Conservation (phyloP, 805 yeast genomes). For the Maudiozyma serrabonitensis region DNA sequence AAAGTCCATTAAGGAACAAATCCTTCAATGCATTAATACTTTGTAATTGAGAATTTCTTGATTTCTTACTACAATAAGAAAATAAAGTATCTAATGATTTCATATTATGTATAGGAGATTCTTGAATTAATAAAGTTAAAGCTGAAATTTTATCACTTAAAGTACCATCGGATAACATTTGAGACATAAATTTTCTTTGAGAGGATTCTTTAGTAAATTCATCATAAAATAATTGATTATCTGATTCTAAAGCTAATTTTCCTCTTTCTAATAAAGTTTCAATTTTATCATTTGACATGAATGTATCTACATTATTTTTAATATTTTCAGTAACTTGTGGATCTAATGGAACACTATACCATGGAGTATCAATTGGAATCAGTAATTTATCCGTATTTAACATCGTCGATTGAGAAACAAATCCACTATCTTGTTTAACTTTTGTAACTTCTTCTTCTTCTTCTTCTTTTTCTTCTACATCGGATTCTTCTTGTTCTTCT, state of each 20-base stretch:
- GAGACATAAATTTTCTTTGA: constrained; percentile 79
- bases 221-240: constrained; percentile 59
- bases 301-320: constrained; percentile 13
- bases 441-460: constrained; percentile 18
- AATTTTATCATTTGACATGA: constrained; percentile 41
- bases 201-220: constrained; percentile 69
- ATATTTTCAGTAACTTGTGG: constrained; percentile 15
- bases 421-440: constrained; percentile 21
- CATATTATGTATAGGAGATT: constrained; percentile 84
- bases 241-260: constrained; percentile 51
- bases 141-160: constrained; percentile 92
- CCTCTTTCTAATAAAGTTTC: constrained; percentile 59
- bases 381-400: constrained; percentile 47
- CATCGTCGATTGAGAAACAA: constrained; percentile 28
- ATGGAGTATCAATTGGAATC: constrained; percentile 56
- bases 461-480: constrained; percentile 19
- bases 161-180: constrained; percentile 86
- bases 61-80: constrained; percentile 77
- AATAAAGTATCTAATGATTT: constrained; percentile 74
- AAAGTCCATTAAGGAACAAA: constrained; percentile 70
- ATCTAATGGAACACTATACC: constrained; percentile 58
- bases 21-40: constrained; percentile 85
- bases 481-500: constrained; percentile 23
- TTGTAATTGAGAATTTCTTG: constrained; percentile 86
- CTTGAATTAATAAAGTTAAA: constrained; percentile 82